phyloP scores from a whole-genome alignment of 495 filamentous ascomycete genomes.

The Pyrenula aspistea region DNA sequence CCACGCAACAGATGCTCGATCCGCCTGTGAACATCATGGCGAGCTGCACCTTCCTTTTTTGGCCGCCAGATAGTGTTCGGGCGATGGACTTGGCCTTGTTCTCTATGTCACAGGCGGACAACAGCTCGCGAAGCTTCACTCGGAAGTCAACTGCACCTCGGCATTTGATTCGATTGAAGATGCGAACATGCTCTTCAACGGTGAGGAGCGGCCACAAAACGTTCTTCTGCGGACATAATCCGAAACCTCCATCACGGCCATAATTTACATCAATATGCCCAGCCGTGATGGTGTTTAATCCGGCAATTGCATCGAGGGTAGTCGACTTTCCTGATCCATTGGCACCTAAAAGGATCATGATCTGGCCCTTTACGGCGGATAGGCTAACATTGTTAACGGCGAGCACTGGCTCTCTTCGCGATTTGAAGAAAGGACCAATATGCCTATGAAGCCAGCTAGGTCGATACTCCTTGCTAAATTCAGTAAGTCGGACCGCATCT shows the following conservation, averaged over 20 bases:
- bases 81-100: slow-evolving; percentile 54
- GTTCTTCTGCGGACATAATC: slow-evolving; percentile 81
- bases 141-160: slow-evolving; percentile 35
- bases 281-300: slow-evolving; percentile 55
- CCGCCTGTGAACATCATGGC: slow-evolving; percentile 91
- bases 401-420: slow-evolving; percentile 47
- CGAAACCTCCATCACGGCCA: slow-evolving; percentile 57
- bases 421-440: slow-evolving; percentile 33
- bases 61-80: slow-evolving; percentile 68
- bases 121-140: slow-evolving; percentile 43
- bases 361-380: slow-evolving; percentile 57
- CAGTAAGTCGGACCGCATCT: slow-evolving; percentile 47
- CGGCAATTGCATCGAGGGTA: slow-evolving; percentile 75
- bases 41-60: slow-evolving; percentile 83
- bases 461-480: slow-evolving; percentile 62
- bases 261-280: slow-evolving; percentile 53
- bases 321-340: slow-evolving; percentile 85
- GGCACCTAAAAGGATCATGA: slow-evolving; percentile 69
- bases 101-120: slow-evolving; percentile 55
- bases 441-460: slow-evolving; percentile 47
- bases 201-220: slow-evolving; percentile 80
- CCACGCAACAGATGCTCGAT: slow-evolving; percentile 72
- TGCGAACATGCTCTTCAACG: slow-evolving; percentile 64
- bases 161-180: slow-evolving; percentile 70
- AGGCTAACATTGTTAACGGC: slow-evolving; percentile 63